These are phyloP conservation scores for Penicillium sp. DNA, from an alignment of 2,329 filamentous ascomycete genomes.

Conservation along the genomic window DNA sequence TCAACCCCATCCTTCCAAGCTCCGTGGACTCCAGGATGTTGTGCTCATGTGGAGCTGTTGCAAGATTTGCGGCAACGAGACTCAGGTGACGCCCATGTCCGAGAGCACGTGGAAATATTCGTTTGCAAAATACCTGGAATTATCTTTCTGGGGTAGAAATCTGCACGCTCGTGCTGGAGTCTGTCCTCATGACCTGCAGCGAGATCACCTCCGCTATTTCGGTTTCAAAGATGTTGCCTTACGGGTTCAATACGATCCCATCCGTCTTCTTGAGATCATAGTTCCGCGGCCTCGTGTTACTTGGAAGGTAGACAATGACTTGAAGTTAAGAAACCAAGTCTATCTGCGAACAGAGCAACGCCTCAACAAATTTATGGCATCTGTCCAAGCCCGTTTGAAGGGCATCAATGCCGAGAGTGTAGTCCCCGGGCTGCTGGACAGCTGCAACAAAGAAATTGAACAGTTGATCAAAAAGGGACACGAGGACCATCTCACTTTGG, in stretches of 20 bases:
- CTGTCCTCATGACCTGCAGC: slow-evolving; percentile 90
- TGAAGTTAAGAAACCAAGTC: slow-evolving; percentile 89
- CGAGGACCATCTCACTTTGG: slow-evolving; percentile 75
- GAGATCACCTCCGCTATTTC: slow-evolving; percentile 91
- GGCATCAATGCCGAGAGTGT: slow-evolving; percentile 92
- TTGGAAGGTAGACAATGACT: slow-evolving; percentile 96
- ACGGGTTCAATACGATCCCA: slow-evolving; percentile 87
- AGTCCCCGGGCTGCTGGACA: slow-evolving; percentile 79
- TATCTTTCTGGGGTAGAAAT: slow-evolving; percentile 92
- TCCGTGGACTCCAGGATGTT: slow-evolving; percentile 67
- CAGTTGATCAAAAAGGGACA: slow-evolving; percentile 74
- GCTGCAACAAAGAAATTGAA: slow-evolving; percentile 81
- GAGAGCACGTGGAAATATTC: slow-evolving; percentile 97
- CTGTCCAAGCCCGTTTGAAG: slow-evolving; percentile 78
- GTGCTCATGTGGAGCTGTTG: slow-evolving; percentile 99
- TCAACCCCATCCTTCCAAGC: slow-evolving; percentile 69
- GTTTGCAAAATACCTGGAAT: slow-evolving; percentile 95
- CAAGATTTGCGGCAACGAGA: slow-evolving; percentile 87
- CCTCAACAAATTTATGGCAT: slow-evolving; percentile 82
- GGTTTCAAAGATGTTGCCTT: slow-evolving; percentile 82
- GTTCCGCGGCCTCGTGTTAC: slow-evolving; percentile 88
- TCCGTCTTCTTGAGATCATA: slow-evolving; percentile 90
- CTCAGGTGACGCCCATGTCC: slow-evolving; percentile 87
- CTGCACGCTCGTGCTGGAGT: slow-evolving; percentile 71
- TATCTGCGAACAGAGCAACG: slow-evolving; percentile 79